A percentile compares a stretch with the other conserved stretches of the same genome.
Evolutionary conservation across 768 basidiomycete species (phyloP).

Genomic region (Naganishia vishniacii): DNA sequence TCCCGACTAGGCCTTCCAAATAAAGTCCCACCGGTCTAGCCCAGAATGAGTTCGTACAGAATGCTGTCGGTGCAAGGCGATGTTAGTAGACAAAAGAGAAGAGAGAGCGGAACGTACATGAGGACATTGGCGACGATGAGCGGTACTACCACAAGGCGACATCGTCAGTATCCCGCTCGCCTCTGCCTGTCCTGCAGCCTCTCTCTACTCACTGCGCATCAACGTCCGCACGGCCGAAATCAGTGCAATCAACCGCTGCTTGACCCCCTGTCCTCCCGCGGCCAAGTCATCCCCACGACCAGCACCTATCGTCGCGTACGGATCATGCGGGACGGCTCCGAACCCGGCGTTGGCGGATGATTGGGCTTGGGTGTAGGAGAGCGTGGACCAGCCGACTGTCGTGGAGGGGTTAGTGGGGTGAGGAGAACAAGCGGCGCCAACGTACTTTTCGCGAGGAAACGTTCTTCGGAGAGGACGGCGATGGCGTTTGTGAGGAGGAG

Average conservation of each 20-base stretch:
- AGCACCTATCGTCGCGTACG: slow-evolving; percentile 2
- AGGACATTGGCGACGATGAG: slow-evolving; percentile 79
- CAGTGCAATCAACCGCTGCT: slow-evolving; percentile 80
- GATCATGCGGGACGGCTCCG: slow-evolving; percentile 36
- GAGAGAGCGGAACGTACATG: slow-evolving; percentile 51
- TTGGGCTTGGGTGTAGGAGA: slow-evolving; percentile 25
- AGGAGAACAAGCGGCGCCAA: slow-evolving; percentile 30
- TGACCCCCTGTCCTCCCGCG: slow-evolving; percentile 52
- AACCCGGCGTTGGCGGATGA: slow-evolving; percentile 40
- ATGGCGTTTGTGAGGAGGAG: slow-evolving; percentile 89
- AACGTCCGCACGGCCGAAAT: slow-evolving; percentile 92
- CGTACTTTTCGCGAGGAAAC: slow-evolving; percentile 87
- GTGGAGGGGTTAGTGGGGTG: slow-evolving; percentile 19
- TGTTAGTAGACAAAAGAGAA: background rate
- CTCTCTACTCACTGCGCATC: slow-evolving; percentile 75
- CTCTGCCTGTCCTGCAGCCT: no score
- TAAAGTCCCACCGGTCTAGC: background rate
- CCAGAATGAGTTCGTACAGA: slow-evolving; percentile 7
- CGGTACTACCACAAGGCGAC: slow-evolving; percentile 69
- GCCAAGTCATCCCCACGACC: background rate
- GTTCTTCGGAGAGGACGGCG: slow-evolving; percentile 90
- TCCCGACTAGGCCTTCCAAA: no score
- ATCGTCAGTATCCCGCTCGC: no score
- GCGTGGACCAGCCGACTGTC: slow-evolving; percentile 77
- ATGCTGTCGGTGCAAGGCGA: background rate